A percentile compares a stretch with the other conserved stretches of the same genome.
Conservation (phyloP, 164 flowering plant genomes). For the Tetrastigma voinierianum region DNA sequence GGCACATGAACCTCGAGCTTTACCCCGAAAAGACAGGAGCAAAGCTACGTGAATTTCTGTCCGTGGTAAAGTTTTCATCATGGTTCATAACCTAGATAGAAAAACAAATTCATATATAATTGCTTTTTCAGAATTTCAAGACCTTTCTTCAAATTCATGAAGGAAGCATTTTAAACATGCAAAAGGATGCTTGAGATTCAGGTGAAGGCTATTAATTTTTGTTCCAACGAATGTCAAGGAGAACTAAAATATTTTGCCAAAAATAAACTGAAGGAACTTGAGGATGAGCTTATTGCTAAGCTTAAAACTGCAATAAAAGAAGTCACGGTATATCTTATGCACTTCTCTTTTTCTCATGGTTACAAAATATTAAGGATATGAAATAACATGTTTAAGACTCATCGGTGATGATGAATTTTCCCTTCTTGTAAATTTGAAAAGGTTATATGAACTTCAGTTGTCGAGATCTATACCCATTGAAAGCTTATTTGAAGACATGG, state of each 20-base stretch:
- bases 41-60: constrained; percentile 22
- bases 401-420: constrained; percentile 91
- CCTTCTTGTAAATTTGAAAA: constrained; percentile 86
- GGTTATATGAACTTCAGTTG: constrained; percentile 91
- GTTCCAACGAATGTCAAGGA: constrained; percentile 73
- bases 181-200: constrained; percentile 84
- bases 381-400: constrained; percentile 21
- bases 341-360: constrained; percentile 1
- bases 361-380: not conserved
- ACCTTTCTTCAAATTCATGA: constrained; percentile 65
- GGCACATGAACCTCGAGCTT: constrained; percentile 80
- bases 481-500: constrained; percentile 61
- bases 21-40: constrained; percentile 90
- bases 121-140: constrained; percentile 66
- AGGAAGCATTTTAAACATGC: constrained; percentile 96
- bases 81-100: constrained; percentile 3
- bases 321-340: constrained; percentile 50
- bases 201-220: constrained; percentile 82
- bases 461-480: constrained; percentile 61
- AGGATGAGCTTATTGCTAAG: constrained; percentile 75
- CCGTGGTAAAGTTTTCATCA: not conserved
- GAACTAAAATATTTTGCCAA: constrained; percentile 85
- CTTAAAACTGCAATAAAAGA: constrained; percentile 77
- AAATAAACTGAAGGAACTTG: constrained; percentile 75
- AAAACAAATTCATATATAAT: constrained; percentile 13